Conservation (phyloP, 108 stramenopile genomes). For the Fragilariopsis cylindrus region DNA sequence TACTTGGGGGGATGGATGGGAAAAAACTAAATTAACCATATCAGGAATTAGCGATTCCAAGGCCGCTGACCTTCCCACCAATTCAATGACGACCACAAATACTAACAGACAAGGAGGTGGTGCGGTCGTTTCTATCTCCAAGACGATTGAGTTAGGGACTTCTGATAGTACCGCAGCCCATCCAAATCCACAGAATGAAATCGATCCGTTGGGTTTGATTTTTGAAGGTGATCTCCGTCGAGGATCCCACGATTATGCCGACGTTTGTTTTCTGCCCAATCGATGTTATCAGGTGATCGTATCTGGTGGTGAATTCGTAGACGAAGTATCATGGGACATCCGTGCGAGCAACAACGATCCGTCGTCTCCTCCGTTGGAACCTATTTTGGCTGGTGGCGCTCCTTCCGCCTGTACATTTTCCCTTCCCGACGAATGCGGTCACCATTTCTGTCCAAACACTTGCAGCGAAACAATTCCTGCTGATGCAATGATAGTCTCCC, state of each 20-base stretch:
- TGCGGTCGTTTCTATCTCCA: constrained; percentile 23
- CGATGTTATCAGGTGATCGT: constrained; percentile 37
- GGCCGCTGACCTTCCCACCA: constrained; percentile 17
- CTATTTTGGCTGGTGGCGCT: constrained; percentile 31
- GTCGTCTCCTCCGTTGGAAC: background rate
- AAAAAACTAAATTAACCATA: constrained; percentile 24
- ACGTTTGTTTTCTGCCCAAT: constrained; percentile 33
- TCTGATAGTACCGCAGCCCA: background rate
- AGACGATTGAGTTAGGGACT: constrained; percentile 22
- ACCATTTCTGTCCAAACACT: constrained; percentile 25
- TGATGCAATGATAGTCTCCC: background rate
- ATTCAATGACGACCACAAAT: constrained; percentile 20
- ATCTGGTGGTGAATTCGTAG: constrained; percentile 26
- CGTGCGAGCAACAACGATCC: background rate
- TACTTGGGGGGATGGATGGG: constrained; percentile 44
- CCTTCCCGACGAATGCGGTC: constrained; percentile 31
- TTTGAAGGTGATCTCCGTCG: constrained; percentile 27
- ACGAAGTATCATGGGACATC: constrained; percentile 46
- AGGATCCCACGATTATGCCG: constrained; percentile 17
- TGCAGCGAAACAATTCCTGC: constrained; percentile 28
- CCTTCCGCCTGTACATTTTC: constrained; percentile 39
- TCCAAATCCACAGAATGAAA: constrained; percentile 18
- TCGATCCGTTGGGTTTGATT: constrained; percentile 24
- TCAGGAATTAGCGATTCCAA: constrained; percentile 25
- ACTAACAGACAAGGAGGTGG: constrained; percentile 12